Conservation (phyloP, 768 basidiomycete genomes). For the Tremella yokohamensis region DNA sequence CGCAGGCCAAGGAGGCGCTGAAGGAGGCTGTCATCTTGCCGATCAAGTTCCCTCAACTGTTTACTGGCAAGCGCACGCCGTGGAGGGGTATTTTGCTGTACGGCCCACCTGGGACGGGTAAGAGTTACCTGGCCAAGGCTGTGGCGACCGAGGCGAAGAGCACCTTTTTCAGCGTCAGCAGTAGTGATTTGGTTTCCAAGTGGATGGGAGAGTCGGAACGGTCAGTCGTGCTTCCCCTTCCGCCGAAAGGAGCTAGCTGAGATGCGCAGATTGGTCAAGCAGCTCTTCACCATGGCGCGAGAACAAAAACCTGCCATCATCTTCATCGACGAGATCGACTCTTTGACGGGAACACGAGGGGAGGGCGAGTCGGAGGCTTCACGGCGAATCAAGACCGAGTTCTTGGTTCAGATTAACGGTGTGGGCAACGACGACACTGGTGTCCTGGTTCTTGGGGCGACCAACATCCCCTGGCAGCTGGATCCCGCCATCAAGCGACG, state of each 20-base stretch:
- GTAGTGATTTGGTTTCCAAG: slow-evolving; percentile 92
- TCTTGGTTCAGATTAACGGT: slow-evolving; percentile 71
- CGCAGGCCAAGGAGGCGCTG: slow-evolving; percentile 87
- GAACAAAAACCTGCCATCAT: slow-evolving; percentile 97
- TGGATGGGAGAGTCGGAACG: slow-evolving; percentile 99
- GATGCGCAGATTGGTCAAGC: slow-evolving; percentile 78
- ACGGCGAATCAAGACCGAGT: slow-evolving; percentile 96
- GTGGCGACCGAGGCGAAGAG: slow-evolving; percentile 99
- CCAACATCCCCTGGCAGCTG: slow-evolving; percentile 97
- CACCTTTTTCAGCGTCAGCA: slow-evolving; percentile 96
- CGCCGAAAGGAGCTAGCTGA: slow-evolving; percentile 9
- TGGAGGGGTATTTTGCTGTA: slow-evolving; percentile 95
- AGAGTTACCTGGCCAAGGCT: slow-evolving; percentile 93
- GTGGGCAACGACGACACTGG: slow-evolving; percentile 97
- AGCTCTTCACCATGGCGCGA: slow-evolving; percentile 91
- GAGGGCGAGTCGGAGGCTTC: slow-evolving; percentile 97
- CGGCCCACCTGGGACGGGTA: slow-evolving; percentile 96
- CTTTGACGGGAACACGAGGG: slow-evolving; percentile 85
- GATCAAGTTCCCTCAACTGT: slow-evolving; percentile 97
- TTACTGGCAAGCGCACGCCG: slow-evolving; percentile 96
- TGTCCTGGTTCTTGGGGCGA: slow-evolving; percentile 91
- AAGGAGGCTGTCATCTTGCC: slow-evolving; percentile 99
- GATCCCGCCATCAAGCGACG: slow-evolving; percentile 97
- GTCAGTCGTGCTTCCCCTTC: slow-evolving; percentile 54
- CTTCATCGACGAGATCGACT: slow-evolving; percentile 98